A percentile compares a stretch with the other conserved stretches of the same genome.
These are phyloP conservation scores for Pneumocystis wakefieldiae DNA, from an alignment of 1,139 yeast genomes.

Conservation along the genomic window DNA sequence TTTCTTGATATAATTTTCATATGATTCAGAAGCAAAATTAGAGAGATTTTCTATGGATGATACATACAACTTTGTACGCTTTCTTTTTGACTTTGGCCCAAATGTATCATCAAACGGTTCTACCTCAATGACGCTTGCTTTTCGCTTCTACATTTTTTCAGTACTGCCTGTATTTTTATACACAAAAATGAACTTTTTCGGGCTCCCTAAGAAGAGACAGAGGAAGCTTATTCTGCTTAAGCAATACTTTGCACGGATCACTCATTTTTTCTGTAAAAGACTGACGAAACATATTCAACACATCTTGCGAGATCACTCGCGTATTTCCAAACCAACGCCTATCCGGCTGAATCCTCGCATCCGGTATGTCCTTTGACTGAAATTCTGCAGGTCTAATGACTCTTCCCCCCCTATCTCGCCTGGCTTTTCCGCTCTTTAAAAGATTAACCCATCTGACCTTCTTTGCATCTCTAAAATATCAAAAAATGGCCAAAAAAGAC, in stretches of 20 bases:
- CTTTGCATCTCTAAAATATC: constrained; percentile 48
- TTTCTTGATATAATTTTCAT: constrained; percentile 53
- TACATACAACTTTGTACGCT: constrained; percentile 62
- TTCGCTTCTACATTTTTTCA: constrained; percentile 29
- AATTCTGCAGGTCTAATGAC: constrained; percentile 73
- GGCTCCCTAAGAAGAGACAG: constrained; percentile 82
- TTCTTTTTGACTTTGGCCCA: constrained; percentile 91
- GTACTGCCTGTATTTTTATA: constrained; percentile 21
- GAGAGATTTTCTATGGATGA: constrained; percentile 72
- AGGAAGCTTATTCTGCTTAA: constrained; percentile 83
- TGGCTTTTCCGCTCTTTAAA: constrained; percentile 86
- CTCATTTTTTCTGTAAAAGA: constrained; percentile 79
- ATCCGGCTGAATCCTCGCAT: constrained; percentile 89
- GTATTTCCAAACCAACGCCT: constrained; percentile 97
- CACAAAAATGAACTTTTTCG: constrained; percentile 26
- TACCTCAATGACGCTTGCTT: constrained; percentile 70
- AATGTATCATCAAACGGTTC: constrained; percentile 71
- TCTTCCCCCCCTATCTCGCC: constrained; percentile 75
- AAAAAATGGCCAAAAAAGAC: not conserved
- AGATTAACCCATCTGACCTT: constrained; percentile 78
- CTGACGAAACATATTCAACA: constrained; percentile 81
- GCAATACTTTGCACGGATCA: constrained; percentile 75
- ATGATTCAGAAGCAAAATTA: constrained; percentile 42
- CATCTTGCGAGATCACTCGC: constrained; percentile 93
- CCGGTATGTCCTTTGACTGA: constrained; percentile 77